A percentile compares a stretch with the other conserved stretches of the same genome.
These are phyloP conservation scores for Biancaea sappan DNA, from an alignment of 306 rosid genomes.

Conservation along the genomic window DNA sequence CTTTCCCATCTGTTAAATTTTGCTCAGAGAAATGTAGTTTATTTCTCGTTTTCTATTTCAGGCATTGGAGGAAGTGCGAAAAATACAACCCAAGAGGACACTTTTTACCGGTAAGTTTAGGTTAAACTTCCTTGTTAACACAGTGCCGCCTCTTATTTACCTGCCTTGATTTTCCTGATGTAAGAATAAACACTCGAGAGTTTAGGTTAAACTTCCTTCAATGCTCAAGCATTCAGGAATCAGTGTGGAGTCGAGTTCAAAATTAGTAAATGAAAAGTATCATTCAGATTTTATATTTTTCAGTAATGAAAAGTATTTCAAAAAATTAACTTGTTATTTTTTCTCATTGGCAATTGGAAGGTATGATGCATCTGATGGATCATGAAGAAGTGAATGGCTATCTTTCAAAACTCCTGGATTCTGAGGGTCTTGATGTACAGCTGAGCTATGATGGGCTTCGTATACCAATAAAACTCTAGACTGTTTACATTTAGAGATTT, in stretches of 20 bases:
- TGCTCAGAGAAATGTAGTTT: conserved; percentile 10
- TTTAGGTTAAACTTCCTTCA: no score
- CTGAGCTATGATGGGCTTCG: conserved; percentile 92
- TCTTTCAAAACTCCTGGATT: conserved; percentile 62
- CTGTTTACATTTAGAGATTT: neutral
- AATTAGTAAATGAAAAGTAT: neutral
- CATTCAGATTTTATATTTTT: conserved; percentile 2
- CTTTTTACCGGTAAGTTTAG: conserved; percentile 77
- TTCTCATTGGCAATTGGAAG: conserved; percentile 48
- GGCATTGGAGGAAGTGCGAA: conserved; percentile 93
- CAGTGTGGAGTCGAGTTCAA: neutral
- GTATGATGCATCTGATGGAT: conserved; percentile 99
- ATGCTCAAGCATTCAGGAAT: conserved; percentile 17
- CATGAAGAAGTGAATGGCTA: conserved; percentile 78
- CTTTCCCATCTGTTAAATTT: conserved; percentile 20
- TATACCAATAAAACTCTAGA: conserved; percentile 61
- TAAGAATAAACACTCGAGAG: neutral
- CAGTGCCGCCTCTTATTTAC: conserved; percentile 21
- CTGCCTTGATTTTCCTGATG: conserved; percentile 16
- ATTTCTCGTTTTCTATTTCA: conserved; percentile 39
- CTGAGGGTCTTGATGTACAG: conserved; percentile 84
- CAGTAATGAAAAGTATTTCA: neutral
- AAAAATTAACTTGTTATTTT: neutral
- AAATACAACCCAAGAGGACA: conserved; percentile 86
- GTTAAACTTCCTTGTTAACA: conserved; percentile 17